phyloP scores from a whole-genome alignment of 169 alveolate genomes.

The Babesia gibsoni region DNA sequence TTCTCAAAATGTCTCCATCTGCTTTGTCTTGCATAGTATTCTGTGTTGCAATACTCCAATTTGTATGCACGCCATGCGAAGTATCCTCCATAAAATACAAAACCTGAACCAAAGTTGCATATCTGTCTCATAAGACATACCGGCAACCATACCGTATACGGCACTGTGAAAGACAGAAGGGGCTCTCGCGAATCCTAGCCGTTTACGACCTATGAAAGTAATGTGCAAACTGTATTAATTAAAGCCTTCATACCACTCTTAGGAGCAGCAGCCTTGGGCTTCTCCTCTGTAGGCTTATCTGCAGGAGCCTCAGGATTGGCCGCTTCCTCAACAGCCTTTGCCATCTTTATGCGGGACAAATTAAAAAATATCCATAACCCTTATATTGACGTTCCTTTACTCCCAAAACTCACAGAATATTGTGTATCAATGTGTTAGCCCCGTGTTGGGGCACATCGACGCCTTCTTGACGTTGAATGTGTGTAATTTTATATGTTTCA shows the following conservation, averaged over 20 bases:
- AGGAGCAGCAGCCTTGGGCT: background rate
- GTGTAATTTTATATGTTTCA: no score
- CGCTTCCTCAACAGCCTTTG: background rate
- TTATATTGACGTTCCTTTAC: no score
- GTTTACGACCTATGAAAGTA: background rate
- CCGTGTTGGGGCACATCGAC: no score
- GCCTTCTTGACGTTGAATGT: no score
- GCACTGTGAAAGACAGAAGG: constrained; percentile 63
- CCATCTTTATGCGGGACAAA: background rate
- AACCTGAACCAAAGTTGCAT: constrained; percentile 5
- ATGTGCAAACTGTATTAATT: background rate
- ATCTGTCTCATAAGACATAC: background rate
- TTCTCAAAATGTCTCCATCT: constrained; percentile 70
- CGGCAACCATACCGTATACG: constrained; percentile 51
- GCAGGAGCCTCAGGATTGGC: background rate
- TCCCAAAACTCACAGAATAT: no score
- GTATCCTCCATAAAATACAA: constrained; percentile 49
- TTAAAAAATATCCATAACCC: no score
- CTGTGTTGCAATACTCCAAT: constrained; percentile 54
- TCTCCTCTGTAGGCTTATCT: background rate
- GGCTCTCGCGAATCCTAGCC: background rate
- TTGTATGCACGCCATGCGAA: constrained; percentile 54
- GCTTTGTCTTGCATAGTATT: constrained; percentile 60
- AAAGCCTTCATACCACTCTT: background rate
- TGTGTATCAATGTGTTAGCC: no score